Percentiles rank a stretch among this genome's conserved stretches.
These are phyloP conservation scores for Pyrenophora seminiperda DNA, from an alignment of 2,329 filamentous ascomycete genomes.

Conservation along the genomic window DNA sequence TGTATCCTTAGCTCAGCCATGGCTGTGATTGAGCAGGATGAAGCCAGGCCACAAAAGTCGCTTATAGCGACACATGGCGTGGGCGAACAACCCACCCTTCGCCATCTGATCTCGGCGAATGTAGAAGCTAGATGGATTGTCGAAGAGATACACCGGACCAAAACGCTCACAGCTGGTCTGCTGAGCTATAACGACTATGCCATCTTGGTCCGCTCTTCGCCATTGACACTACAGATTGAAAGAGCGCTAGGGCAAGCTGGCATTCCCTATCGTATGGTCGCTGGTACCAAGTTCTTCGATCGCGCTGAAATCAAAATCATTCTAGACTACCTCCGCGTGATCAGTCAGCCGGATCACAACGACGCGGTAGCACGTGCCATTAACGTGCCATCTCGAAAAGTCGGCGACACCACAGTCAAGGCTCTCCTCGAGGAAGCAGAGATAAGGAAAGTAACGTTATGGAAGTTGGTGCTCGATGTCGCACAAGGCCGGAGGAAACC, in stretches of 20 bases:
- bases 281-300: constrained; percentile 89
- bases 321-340: constrained; percentile 84
- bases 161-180: constrained; percentile 73
- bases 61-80: constrained; percentile 79
- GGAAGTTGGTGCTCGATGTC: constrained; percentile 70
- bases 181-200: constrained; percentile 79
- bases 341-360: constrained; percentile 84
- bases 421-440: constrained; percentile 78
- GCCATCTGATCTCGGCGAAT: constrained; percentile 70
- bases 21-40: constrained; percentile 89
- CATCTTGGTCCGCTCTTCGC: constrained; percentile 82
- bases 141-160: constrained; percentile 74
- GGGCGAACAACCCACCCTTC: constrained; percentile 79
- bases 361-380: constrained; percentile 83
- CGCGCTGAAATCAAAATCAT: constrained; percentile 85
- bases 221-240: constrained; percentile 85
- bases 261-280: constrained; percentile 90
- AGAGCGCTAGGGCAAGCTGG: constrained; percentile 77
- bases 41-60: constrained; percentile 76
- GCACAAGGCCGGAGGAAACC: constrained; percentile 59
- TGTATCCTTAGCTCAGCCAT: constrained; percentile 81
- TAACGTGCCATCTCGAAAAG: constrained; percentile 79
- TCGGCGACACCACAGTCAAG: constrained; percentile 80
- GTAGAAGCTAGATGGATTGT: constrained; percentile 89
- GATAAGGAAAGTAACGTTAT: constrained; percentile 69